Conservation (phyloP, 2,329 filamentous ascomycete genomes). For the Cordyceps fumosorosea region DNA sequence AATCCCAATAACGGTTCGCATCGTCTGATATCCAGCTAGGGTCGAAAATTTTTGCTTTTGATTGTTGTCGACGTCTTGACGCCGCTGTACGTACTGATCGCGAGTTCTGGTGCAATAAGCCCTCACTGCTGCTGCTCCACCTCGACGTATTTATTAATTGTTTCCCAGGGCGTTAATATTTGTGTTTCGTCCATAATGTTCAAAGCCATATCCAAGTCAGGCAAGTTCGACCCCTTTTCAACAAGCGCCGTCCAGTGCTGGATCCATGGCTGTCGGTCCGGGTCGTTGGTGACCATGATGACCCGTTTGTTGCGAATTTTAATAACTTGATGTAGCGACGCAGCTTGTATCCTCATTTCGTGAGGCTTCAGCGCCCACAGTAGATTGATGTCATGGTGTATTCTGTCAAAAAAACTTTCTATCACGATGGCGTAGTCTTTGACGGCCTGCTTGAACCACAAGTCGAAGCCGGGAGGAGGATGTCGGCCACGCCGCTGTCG, state of each 20-base stretch:
- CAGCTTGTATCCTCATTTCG: conserved; percentile 25
- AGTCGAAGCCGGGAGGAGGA: conserved; percentile 48
- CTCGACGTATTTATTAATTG: conserved; percentile 31
- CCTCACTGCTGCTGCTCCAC: neutral
- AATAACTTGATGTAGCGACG: conserved; percentile 23
- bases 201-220: conserved; percentile 49
- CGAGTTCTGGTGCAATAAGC: conserved; percentile 35
- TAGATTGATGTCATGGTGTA: conserved; percentile 47
- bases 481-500: conserved; percentile 43
- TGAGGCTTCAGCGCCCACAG: conserved; percentile 42
- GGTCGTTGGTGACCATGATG: neutral
- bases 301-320: neutral
- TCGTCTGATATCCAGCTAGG: conserved; percentile 34
- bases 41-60: conserved; percentile 21
- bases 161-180: conserved; percentile 45
- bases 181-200: conserved; percentile 47
- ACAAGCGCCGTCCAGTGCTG: conserved; percentile 10
- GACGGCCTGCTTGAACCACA: conserved; percentile 44
- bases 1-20: conserved; percentile 40
- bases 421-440: conserved; percentile 42
- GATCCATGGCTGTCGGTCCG: neutral
- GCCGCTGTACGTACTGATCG: conserved; percentile 32
- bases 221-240: conserved; percentile 30
- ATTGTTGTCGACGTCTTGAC: conserved; percentile 19
- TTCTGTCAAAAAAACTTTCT: conserved; percentile 50